These are phyloP conservation scores for Cicer judaicum DNA, from an alignment of 306 rosid species.

Conservation along the genomic window DNA sequence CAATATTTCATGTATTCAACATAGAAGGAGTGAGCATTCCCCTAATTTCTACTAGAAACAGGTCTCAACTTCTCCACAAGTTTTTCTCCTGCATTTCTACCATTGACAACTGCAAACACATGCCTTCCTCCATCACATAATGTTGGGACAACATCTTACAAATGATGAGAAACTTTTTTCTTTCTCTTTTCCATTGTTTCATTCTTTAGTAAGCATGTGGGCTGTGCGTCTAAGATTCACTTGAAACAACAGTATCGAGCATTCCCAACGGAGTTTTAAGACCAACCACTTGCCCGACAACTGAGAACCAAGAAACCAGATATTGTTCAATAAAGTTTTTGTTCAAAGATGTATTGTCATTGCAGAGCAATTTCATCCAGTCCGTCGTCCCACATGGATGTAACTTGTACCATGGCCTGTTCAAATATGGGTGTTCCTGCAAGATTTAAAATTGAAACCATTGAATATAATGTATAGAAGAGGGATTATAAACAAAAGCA, in stretches of 20 bases:
- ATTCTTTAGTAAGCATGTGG: conserved; percentile 25
- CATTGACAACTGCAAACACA: background rate
- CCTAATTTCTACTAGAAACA: background rate
- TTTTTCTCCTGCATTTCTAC: background rate
- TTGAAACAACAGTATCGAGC: conserved; percentile 43
- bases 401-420: conserved; percentile 87
- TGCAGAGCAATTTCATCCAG: conserved; percentile 85
- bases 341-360: conserved; percentile 45
- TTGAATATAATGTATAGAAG: background rate
- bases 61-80: conserved; percentile 4
- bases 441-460: conserved; percentile 30
- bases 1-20: too few relatives aligned
- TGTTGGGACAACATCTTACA: background rate
- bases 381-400: conserved; percentile 93
- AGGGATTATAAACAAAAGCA: conserved; percentile 15
- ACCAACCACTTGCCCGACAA: conserved; percentile 83
- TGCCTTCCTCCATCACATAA: conserved; percentile 6
- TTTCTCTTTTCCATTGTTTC: background rate
- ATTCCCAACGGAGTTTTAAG: conserved; percentile 64
- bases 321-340: conserved; percentile 55
- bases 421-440: conserved; percentile 87
- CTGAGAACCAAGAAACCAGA: conserved; percentile 80
- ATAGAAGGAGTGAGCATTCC: too few relatives aligned
- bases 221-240: conserved; percentile 4
- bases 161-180: background rate